Base-by-base conservation (phyloP, 139 green algal genomes). In the Chlorella vulgaris region DNA sequence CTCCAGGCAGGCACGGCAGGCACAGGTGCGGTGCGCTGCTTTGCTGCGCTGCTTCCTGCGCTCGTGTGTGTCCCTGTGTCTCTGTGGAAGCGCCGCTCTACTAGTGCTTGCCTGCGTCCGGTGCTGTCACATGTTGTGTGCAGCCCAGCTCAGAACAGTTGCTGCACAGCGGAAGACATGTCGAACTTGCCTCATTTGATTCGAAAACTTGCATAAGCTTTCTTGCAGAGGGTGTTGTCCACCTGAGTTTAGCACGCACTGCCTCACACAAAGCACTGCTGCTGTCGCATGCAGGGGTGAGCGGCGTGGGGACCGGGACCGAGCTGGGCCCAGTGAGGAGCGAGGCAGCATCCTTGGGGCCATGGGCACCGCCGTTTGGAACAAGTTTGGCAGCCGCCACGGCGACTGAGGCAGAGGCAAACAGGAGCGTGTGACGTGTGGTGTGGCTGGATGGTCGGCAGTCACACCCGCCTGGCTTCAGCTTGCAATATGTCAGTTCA, bases 281-380 rank as follows among this genome's bases (percentile, higher is more conserved):
- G n/a, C n/a, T n/a, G n/a, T 58, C 15, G 47, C 10, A 10, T 58
- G 70, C 47, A 78, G 73, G 73, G 70, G 70, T 47, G 73, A 79
- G 21, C 50, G 73, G 35, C 73, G 73, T 3, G 53, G 18, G 35
- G 73, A 79, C 18, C 73, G 73, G 35, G 73, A 38, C 53, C 51
- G 58, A 1, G 47, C 47, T 0, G 71, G 53, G 5, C 50, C 47
- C 47, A 65, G 53, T 38, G 73, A 68, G 35, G 73, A 79, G 53
- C 33, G 70, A 7, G 69, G 70, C 70, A 53, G 73, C 51, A 53
- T 79, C 53, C 62, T 79, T 38, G 38, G 35, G 29, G 24, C 33
- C 22, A 50, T 68, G 53, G 39, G 51, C 18, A 31, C 55, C 18
- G 55, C 55, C 18, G n/a, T 65, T 15, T 65, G 55, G 55, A 21